Base-by-base conservation (phyloP, 169 alveolate species). In the Babesia microti region DNA sequence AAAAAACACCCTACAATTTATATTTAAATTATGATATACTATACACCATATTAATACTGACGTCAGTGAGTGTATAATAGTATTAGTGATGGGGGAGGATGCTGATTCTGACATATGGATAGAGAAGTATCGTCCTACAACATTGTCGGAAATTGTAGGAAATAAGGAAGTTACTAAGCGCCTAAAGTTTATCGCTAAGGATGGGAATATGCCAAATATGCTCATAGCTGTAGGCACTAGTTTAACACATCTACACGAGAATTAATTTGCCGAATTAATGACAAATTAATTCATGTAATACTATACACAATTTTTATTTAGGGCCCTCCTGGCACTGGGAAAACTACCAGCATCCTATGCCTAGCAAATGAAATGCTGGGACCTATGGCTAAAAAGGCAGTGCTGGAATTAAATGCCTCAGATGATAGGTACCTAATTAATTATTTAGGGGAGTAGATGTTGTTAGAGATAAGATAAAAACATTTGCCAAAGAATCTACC, bases 251-350 rank as follows among this genome's bases (percentile, higher is more conserved):
- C 9, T 46, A 7, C 11, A 5, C 4, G 22, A 19, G 15, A 9
- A n/a, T 35, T 9, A 17, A 23, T 6, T 6, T 35, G 40, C 5
- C 14, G 5, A 6, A 11, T 15, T 46, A 30, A 30, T 30, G 36
- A 30, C 11, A 11, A 11, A 11, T 30, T 30, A 30, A 30, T 4
- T 4, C 21, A 2, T 1, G 18, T 19, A 36, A 19, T 36, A 7
- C 4, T 36, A 1, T 36, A 4, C 1, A 2, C 23, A 19, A 44
- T 9, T 26, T n/a, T n/a, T 41, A 21, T 35, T 55, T 52, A 78
- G 89, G 99, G 99, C 0, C 99, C 99, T 6, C 99, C 99, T 1
- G 99, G 99, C 22, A 92, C 97, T 9, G 99, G 99, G 21, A 96
- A 96, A 73, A 96, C 99, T 7, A 91, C 98, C 28, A 84, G 95